Base-by-base conservation (phyloP, 441 rosid species). In the Adansonia grandidieri region DNA sequence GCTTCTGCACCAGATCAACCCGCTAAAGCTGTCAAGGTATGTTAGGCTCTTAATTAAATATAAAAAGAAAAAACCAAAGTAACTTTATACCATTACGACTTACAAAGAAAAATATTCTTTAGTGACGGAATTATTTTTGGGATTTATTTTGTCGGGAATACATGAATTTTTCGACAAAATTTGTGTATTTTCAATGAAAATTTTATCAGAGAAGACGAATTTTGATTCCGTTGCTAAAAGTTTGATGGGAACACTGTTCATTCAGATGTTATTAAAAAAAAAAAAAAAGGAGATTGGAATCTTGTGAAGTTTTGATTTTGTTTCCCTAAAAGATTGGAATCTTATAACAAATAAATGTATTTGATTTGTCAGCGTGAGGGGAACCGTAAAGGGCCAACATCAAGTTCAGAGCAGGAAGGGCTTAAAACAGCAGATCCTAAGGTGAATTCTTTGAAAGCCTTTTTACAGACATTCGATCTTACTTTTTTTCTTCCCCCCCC, bases 341-440 rank as follows among this genome's bases (percentile, higher is more conserved):
- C 28, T 24, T 9, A 63, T 73, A 13, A 57, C 54, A 58, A 3
- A 24, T 24, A 24, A 24, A 24, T n/a, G 51, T n/a, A 80, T 79
- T 60, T 54, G 56, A 37, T 56, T 37, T 83, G 72, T 82, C 88
- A 96, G 98, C 89, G 92, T 37, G 97, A 88, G 85, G 97, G 89
- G 64, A 92, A 84, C 77, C 90, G 97, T 40, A 94, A 92, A 88
- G 96, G 93, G 20, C 91, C 87, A 80, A 88, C 92, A 53, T 90
- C 96, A 72, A 82, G 87, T 78, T 92, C 97, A 54, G 97, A 94
- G 84, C 95, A 92, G 71, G 98, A 93, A 85, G 91, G 87, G 77
- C 97, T 97, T 60, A 94, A 91, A 82, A 88, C 97, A 69, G 94
- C 97, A 58, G 99, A 96, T 77, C 92, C 98, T 81, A 96, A 96